Conservation (phyloP, 1,284 basidiomycete species). For the Xerocomus cyaneibrunnescens region DNA sequence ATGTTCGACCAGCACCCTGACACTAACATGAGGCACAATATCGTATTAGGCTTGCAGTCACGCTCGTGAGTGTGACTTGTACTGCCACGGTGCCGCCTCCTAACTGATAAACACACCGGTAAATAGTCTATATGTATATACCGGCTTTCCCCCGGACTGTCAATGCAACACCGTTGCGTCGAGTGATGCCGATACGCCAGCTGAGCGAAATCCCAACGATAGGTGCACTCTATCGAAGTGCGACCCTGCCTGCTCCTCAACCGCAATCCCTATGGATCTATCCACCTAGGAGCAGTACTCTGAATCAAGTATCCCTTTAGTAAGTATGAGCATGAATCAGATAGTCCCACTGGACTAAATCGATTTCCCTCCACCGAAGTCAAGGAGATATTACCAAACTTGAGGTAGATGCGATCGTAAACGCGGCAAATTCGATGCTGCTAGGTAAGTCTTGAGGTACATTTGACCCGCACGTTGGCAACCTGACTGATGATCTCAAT, state of each 20-base stretch:
- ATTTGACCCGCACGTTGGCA: too few relatives aligned
- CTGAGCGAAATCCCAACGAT: conserved; percentile 53
- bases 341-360: background rate
- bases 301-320: conserved; percentile 62
- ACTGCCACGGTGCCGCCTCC: too few relatives aligned
- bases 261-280: conserved; percentile 28
- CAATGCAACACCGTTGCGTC: too few relatives aligned
- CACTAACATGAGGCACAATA: too few relatives aligned
- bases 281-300: conserved; percentile 35
- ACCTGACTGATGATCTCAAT: background rate
- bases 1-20: too few relatives aligned
- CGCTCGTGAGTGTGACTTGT: too few relatives aligned
- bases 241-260: conserved; percentile 35
- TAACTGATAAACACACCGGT: too few relatives aligned
- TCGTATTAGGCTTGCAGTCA: too few relatives aligned
- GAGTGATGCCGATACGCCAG: conserved; percentile 38
- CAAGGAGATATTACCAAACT: conserved; percentile 78
- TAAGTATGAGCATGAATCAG: conserved; percentile 38
- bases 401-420: conserved; percentile 79
- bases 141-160: too few relatives aligned
- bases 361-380: conserved; percentile 38
- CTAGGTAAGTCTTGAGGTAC: conserved; percentile 47
- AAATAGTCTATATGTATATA: too few relatives aligned
- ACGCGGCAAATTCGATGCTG: conserved; percentile 80
- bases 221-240: conserved; percentile 46